These are phyloP conservation scores for Calonectria henricotiae DNA, from an alignment of 2,329 filamentous ascomycete species.

Conservation along the genomic window DNA sequence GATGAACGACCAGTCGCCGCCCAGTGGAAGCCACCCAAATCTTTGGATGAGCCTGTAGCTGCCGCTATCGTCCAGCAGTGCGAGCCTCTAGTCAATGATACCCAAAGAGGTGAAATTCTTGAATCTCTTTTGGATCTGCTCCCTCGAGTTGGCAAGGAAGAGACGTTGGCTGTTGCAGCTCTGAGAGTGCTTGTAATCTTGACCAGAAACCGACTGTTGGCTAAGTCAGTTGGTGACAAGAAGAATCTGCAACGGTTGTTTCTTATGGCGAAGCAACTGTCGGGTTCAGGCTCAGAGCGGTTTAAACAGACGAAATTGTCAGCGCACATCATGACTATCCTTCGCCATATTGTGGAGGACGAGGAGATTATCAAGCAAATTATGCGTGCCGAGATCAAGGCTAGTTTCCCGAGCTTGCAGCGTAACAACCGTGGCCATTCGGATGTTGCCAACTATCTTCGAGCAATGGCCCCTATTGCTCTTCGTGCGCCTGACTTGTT, in stretches of 20 bases:
- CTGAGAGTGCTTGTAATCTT: conserved; percentile 89
- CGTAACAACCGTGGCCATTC: conserved; percentile 68
- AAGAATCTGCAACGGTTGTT: conserved; percentile 92
- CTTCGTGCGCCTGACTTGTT: conserved; percentile 89
- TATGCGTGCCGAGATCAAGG: conserved; percentile 90
- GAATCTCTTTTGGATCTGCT: conserved; percentile 86
- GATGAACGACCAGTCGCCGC: conserved; percentile 86
- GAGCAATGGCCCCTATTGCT: conserved; percentile 84
- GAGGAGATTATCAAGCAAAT: conserved; percentile 91
- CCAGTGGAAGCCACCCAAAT: conserved; percentile 76
- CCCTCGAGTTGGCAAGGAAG: conserved; percentile 89
- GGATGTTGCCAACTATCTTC: conserved; percentile 82
- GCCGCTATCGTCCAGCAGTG: conserved; percentile 74
- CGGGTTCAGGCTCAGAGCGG: conserved; percentile 82
- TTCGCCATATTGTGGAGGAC: conserved; percentile 95
- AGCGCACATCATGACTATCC: conserved; percentile 83
- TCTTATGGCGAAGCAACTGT: conserved; percentile 94
- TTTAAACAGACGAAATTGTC: conserved; percentile 73
- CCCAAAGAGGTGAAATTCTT: conserved; percentile 81
- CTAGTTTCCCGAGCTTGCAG: conserved; percentile 77
- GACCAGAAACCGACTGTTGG: conserved; percentile 84
- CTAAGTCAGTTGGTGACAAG: conserved; percentile 85
- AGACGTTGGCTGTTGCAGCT: conserved; percentile 86
- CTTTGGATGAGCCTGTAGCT: conserved; percentile 66
- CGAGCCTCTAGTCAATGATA: conserved; percentile 71